Evolutionary conservation across 2,329 filamentous ascomycete genomes (phyloP).

Genomic region (Monilinia fructicola): DNA sequence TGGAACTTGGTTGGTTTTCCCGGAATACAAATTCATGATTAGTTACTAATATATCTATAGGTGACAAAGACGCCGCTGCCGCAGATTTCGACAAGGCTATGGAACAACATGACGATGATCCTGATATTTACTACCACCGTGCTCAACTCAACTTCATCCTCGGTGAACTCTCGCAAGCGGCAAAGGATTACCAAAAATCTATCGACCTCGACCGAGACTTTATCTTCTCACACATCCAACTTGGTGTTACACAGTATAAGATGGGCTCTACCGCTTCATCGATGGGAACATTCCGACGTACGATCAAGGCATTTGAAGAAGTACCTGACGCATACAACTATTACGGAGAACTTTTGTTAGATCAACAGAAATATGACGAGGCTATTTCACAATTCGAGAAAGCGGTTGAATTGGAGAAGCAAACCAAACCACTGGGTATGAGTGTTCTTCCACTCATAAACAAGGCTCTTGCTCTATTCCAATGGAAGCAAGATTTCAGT

Average conservation of each 20-base stretch:
- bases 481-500: conserved; percentile 95
- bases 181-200: conserved; percentile 98
- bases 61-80: conserved; percentile 81
- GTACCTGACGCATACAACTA: conserved; percentile 99
- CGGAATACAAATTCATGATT: background rate
- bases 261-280: conserved; percentile 97
- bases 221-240: conserved; percentile 99
- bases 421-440: conserved; percentile 90
- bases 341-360: conserved; percentile 93
- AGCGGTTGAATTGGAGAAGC: conserved; percentile 98
- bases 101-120: conserved; percentile 80
- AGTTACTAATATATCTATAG: conserved; percentile 47
- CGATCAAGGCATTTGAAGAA: conserved; percentile 97
- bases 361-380: conserved; percentile 93
- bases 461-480: conserved; percentile 95
- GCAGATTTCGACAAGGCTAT: conserved; percentile 85
- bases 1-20: conserved; percentile 72
- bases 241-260: conserved; percentile 99
- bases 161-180: conserved; percentile 85
- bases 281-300: conserved; percentile 96
- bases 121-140: conserved; percentile 98
- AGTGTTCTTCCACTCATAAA: conserved; percentile 98
- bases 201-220: conserved; percentile 95
- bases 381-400: conserved; percentile 98
- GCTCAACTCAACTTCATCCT: conserved; percentile 98